These are phyloP conservation scores for Dentipellis sp. DNA, from an alignment of 768 basidiomycete genomes.

Conservation along the genomic window DNA sequence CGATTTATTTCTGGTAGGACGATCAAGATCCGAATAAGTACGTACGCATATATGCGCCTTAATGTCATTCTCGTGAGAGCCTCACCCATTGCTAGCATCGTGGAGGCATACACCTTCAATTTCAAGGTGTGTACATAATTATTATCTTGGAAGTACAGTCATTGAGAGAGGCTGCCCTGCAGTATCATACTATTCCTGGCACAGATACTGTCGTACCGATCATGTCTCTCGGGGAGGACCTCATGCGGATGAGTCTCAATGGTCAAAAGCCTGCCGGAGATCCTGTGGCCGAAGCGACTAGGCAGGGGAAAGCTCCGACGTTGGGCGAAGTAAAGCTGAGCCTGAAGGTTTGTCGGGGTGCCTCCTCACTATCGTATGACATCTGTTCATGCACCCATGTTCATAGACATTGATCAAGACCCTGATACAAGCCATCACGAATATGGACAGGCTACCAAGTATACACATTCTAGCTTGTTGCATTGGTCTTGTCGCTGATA, in stretches of 20 bases:
- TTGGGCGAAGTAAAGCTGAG: constrained; percentile 75
- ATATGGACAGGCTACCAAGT: constrained; percentile 78
- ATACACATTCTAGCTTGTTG: constrained; percentile 16
- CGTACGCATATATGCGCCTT: constrained; percentile 23
- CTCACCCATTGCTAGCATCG: constrained; percentile 40
- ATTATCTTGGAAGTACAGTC: not conserved
- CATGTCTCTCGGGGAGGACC: constrained; percentile 59
- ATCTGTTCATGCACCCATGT: constrained; percentile 19
- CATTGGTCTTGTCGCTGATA: not conserved
- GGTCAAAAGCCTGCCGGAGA: constrained; percentile 29
- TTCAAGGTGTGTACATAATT: constrained; percentile 33
- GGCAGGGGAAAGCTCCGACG: constrained; percentile 57
- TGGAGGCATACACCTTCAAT: constrained; percentile 86
- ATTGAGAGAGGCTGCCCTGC: not conserved
- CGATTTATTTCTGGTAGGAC: constrained; percentile 41
- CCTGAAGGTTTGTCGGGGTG: constrained; percentile 45
- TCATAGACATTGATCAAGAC: constrained; percentile 72
- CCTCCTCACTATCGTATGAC: not conserved
- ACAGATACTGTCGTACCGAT: constrained; percentile 53
- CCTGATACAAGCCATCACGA: constrained; percentile 66
- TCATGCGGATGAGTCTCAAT: constrained; percentile 41
- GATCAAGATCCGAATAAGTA: constrained; percentile 80
- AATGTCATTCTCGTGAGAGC: not conserved
- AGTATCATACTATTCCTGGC: constrained; percentile 68
- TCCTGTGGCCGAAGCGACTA: constrained; percentile 50